Percentiles rank a stretch among this genome's conserved stretches.
Evolutionary conservation across 2,329 filamentous ascomycete genomes (phyloP).

Genomic region (Sphaerulina vaccinii): DNA sequence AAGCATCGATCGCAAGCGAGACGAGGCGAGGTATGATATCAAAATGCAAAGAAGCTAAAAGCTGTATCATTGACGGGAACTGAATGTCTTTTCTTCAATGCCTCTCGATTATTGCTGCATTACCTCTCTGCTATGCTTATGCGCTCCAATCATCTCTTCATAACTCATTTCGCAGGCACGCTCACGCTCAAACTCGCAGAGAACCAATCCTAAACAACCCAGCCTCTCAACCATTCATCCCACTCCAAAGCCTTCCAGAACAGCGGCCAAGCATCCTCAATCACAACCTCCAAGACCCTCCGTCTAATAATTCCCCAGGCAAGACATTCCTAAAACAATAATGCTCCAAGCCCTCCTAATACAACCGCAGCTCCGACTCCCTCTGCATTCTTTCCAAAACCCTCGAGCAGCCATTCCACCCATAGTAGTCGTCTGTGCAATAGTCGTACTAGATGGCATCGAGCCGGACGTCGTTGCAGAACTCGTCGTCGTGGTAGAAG

Average conservation of each 20-base stretch:
- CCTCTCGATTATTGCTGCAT: neutral
- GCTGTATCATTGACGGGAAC: too few relatives aligned
- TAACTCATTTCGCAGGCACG: neutral
- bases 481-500: constrained; percentile 5
- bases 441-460: neutral
- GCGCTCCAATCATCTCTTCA: neutral
- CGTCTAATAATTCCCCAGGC: neutral
- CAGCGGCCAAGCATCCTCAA: neutral
- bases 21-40: constrained; percentile 15
- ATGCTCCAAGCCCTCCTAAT: constrained; percentile 19
- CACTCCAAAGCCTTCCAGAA: neutral
- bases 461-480: too few relatives aligned
- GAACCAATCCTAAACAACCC: too few relatives aligned
- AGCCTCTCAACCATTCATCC: neutral
- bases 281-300: constrained; percentile 1
- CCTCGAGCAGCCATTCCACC: neutral
- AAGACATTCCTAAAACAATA: constrained; percentile 15
- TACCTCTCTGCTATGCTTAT: neutral
- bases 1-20: constrained; percentile 12
- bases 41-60: neutral
- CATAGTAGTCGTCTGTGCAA: neutral
- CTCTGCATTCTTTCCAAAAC: constrained; percentile 9
- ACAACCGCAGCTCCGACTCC: constrained; percentile 10
- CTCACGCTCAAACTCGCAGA: too few relatives aligned
- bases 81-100: neutral